A percentile compares a stretch with the other conserved stretches of the same genome.
Conservation (phyloP, 352 stramenopile genomes). For the Globisporangium barbulae region DNA sequence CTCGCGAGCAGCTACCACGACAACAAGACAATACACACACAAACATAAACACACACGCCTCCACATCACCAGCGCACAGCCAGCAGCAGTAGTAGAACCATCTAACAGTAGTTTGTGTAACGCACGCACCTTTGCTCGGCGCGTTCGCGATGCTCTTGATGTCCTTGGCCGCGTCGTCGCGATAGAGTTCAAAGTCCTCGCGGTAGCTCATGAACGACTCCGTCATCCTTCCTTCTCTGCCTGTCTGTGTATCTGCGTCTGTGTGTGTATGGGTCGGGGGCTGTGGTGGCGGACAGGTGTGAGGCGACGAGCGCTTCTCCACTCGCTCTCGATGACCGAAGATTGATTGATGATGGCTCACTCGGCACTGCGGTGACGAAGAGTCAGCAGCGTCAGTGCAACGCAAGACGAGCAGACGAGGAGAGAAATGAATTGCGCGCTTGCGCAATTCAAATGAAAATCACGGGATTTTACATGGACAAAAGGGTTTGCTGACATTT, state of each 20-base stretch:
- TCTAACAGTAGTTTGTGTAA: not conserved
- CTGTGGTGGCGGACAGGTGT: not conserved
- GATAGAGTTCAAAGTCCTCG: conserved; percentile 84
- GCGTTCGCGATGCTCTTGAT: conserved; percentile 63
- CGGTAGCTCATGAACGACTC: conserved; percentile 78
- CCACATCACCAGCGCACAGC: too few species aligned
- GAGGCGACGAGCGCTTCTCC: not conserved
- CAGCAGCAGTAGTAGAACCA: not conserved
- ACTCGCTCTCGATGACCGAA: too few species aligned
- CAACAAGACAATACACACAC: conserved; percentile 1
- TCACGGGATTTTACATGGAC: not conserved
- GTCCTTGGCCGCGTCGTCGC: conserved; percentile 69
- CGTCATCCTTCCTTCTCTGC: conserved; percentile 37
- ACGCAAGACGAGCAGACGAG: not conserved
- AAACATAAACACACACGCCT: not conserved
- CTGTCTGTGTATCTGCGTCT: not conserved
- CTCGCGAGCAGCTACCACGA: conserved; percentile 31
- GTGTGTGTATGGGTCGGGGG: not conserved
- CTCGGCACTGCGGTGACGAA: not conserved
- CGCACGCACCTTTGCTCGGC: conserved; percentile 18
- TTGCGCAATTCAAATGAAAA: not conserved
- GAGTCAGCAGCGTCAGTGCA: not conserved
- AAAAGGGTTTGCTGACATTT: not conserved
- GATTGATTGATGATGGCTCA: not conserved
- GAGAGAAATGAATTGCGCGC: not conserved